These are phyloP conservation scores for Whalleya microplaca DNA, from an alignment of 2,329 filamentous ascomycete species.

Conservation along the genomic window DNA sequence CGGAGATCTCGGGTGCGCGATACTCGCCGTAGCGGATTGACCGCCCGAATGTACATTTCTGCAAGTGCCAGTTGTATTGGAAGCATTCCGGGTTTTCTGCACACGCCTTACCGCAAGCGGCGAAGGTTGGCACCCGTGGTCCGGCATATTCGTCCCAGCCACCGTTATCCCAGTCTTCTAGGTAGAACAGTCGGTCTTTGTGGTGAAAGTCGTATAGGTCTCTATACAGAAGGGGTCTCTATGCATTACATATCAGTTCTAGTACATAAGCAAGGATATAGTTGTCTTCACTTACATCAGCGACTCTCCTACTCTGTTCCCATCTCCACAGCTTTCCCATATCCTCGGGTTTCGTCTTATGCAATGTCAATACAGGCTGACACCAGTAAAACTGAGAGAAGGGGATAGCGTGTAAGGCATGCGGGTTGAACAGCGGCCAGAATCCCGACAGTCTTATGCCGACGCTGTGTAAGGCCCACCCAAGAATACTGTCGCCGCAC, in stretches of 20 bases:
- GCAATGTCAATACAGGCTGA: constrained; percentile 53
- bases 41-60: constrained; percentile 24
- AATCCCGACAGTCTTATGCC: constrained; percentile 50
- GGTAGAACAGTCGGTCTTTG: background rate
- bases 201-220: constrained; percentile 45
- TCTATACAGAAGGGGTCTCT: constrained; percentile 43
- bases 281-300: constrained; percentile 35
- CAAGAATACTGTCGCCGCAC: constrained; percentile 57
- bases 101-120: constrained; percentile 26
- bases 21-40: constrained; percentile 19
- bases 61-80: constrained; percentile 27
- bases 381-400: constrained; percentile 54
- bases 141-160: constrained; percentile 4
- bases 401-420: constrained; percentile 53
- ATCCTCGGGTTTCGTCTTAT: constrained; percentile 51
- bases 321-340: constrained; percentile 55
- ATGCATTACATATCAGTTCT: background rate
- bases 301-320: constrained; percentile 40
- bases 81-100: constrained; percentile 21
- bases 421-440: constrained; percentile 54
- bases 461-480: constrained; percentile 49
- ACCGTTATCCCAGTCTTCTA: constrained; percentile 11
- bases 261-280: background rate
- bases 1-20: constrained; percentile 7
- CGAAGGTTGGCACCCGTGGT: constrained; percentile 11